These are phyloP conservation scores for Penicillium waksmanii DNA, from an alignment of 495 filamentous ascomycete genomes.

Conservation along the genomic window DNA sequence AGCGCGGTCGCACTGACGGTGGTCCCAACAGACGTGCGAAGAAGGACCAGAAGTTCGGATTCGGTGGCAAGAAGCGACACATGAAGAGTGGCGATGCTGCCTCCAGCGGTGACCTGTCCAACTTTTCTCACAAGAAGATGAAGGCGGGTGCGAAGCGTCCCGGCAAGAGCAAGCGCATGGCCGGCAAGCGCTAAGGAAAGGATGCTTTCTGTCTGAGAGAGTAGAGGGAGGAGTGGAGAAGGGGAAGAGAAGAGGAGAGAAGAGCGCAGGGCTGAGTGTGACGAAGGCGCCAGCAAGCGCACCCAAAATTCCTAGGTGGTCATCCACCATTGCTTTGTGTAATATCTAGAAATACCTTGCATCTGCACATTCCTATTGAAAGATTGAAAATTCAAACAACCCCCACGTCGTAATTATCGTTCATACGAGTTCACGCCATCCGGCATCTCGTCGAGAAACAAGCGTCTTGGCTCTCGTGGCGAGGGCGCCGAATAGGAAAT, in stretches of 20 bases:
- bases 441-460: constrained; percentile 3
- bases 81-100: constrained; percentile 85
- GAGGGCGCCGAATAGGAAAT: constrained; percentile 2
- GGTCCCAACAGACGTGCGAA: constrained; percentile 79
- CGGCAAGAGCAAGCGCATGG: constrained; percentile 65
- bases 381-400: constrained; percentile 5
- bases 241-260: neutral
- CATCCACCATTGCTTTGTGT: constrained; percentile 27
- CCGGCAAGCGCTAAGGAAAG: constrained; percentile 17
- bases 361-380: constrained; percentile 27
- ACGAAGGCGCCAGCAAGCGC: constrained; percentile 22
- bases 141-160: constrained; percentile 64
- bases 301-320: constrained; percentile 21
- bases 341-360: constrained; percentile 30
- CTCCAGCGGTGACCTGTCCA: constrained; percentile 75
- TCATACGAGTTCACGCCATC: constrained; percentile 3
- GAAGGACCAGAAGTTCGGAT: constrained; percentile 91
- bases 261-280: constrained; percentile 12
- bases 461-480: constrained; percentile 8
- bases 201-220: neutral
- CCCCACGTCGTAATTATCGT: neutral
- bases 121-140: constrained; percentile 83
- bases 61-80: constrained; percentile 90
- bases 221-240: neutral
- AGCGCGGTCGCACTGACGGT: constrained; percentile 40